Base-by-base conservation (phyloP, 2,329 filamentous ascomycete genomes). In the Alternaria sp. region DNA sequence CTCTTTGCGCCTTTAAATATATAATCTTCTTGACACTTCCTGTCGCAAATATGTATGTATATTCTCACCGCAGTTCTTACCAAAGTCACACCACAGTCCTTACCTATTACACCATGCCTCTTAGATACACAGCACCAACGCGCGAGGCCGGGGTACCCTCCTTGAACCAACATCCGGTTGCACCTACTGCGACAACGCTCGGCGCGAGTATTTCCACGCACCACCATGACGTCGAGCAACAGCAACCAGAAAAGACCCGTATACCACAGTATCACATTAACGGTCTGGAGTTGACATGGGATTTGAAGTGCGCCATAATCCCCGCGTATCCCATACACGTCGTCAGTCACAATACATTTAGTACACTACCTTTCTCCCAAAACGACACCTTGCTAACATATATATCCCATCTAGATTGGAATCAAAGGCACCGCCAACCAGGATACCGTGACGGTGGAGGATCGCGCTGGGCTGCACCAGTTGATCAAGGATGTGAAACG, bases 231-330 rank as follows among this genome's bases (percentile, higher is more conserved):
- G 8, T 21, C 7, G 2, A 4, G 31, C 44, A n/a, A 48, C 3
- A 34, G 21, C 44, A 26, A 29, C 13, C 34, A 26, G 17, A 11
- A 1, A 26, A 26, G 5, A 31, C 2, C 7, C 28, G 10, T 40
- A 24, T 36, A 31, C 44, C 44, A 3, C 44, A 48, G 7, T 48
- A 48, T 31, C 44, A 48, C 21, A 48, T 48, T 21, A 11, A 9
- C 29, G 21, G 21, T 24, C 21, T 48, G 14, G 29, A 34, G 13
- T 33, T 48, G 33, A 24, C 4, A 13, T 48, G 29, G 44, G 23
- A 23, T 24, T 9, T 14, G 21, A 13, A 9, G 6, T n/a, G 8
- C 23, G 21, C 34, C 8, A 24, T 36, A 13, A 48, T 48, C 44
- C 21, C 44, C 3, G 10, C 29, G 4, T 48, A 36, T 13, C 44